Conservation (phyloP, 1,139 yeast species). For the Hyphopichia wangnamkhiaoensis region DNA sequence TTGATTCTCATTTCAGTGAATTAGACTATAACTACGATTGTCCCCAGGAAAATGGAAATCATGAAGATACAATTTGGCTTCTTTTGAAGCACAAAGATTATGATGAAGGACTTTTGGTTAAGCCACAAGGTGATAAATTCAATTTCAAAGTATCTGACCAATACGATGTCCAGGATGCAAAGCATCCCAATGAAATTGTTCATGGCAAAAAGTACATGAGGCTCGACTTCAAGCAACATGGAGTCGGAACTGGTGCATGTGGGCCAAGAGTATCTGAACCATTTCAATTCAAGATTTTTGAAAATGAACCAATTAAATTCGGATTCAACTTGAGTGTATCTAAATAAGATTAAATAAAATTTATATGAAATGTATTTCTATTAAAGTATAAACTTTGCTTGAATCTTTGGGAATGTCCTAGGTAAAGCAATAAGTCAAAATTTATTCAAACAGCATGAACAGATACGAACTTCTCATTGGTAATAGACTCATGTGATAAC, state of each 20-base stretch:
- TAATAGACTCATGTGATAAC: too few species aligned
- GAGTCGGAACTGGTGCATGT: slow-evolving; percentile 35
- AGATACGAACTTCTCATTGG: too few species aligned
- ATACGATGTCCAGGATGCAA: slow-evolving; percentile 22
- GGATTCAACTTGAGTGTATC: not conserved
- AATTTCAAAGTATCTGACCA: slow-evolving; percentile 21
- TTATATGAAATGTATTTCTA: too few species aligned
- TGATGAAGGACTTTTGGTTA: slow-evolving; percentile 6
- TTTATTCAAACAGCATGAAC: too few species aligned
- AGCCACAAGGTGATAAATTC: slow-evolving; percentile 8
- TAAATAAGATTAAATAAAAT: too few species aligned
- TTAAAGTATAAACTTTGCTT: too few species aligned
- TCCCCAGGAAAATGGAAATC: slow-evolving; percentile 39
- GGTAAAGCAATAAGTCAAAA: too few species aligned
- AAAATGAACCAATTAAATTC: not conserved
- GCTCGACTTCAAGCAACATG: slow-evolving; percentile 31
- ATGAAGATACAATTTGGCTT: slow-evolving; percentile 30
- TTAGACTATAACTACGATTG: slow-evolving; percentile 27
- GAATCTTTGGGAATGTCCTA: too few species aligned
- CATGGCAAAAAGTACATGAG: slow-evolving; percentile 19
- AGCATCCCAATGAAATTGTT: slow-evolving; percentile 26
- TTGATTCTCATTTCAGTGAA: slow-evolving; percentile 11
- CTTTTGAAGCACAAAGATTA: slow-evolving; percentile 7
- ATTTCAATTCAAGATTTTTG: slow-evolving; percentile 15
- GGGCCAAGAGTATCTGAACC: slow-evolving; percentile 28